Conservation (phyloP, 2,329 filamentous ascomycete genomes). For the Fonsecaea multimorphosa region DNA sequence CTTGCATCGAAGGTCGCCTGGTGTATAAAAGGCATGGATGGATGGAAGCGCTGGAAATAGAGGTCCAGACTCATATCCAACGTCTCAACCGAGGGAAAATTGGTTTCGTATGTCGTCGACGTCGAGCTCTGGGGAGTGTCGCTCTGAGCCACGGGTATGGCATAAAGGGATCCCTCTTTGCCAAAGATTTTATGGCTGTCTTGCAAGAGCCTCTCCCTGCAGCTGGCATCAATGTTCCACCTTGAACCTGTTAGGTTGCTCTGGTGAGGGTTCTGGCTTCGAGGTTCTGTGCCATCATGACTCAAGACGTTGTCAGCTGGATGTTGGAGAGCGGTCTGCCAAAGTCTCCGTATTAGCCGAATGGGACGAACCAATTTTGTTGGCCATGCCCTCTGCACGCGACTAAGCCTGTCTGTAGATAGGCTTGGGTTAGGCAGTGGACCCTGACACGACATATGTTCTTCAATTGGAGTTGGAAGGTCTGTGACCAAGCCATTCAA, state of each 20-base stretch:
- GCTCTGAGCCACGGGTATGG: neutral
- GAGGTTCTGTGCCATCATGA: neutral
- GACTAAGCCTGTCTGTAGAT: neutral
- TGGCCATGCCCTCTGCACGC: neutral
- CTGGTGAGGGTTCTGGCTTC: neutral
- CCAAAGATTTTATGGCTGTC: slow-evolving; percentile 11
- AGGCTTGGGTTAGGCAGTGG: neutral
- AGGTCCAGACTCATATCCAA: slow-evolving; percentile 23
- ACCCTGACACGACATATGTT: neutral
- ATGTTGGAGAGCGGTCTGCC: slow-evolving; percentile 11
- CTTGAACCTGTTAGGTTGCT: neutral
- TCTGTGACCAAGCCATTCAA: neutral
- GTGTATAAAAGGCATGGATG: slow-evolving; percentile 17
- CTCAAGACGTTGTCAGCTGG: slow-evolving; percentile 18
- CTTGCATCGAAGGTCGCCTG: slow-evolving; percentile 19
- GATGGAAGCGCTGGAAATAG: slow-evolving; percentile 21
- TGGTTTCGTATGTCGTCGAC: neutral
- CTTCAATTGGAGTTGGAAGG: neutral
- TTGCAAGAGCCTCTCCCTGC: slow-evolving; percentile 15
- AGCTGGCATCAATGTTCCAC: slow-evolving; percentile 20
- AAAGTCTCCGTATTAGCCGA: slow-evolving; percentile 16
- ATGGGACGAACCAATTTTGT: neutral
- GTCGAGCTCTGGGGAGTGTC: slow-evolving; percentile 4
- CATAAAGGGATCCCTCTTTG: slow-evolving; percentile 4
- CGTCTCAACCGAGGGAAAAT: slow-evolving; percentile 16